A percentile compares a stretch with the other conserved stretches of the same genome.
Conservation (phyloP, 768 basidiomycete genomes). For the Hydnomerulius pinastri region DNA sequence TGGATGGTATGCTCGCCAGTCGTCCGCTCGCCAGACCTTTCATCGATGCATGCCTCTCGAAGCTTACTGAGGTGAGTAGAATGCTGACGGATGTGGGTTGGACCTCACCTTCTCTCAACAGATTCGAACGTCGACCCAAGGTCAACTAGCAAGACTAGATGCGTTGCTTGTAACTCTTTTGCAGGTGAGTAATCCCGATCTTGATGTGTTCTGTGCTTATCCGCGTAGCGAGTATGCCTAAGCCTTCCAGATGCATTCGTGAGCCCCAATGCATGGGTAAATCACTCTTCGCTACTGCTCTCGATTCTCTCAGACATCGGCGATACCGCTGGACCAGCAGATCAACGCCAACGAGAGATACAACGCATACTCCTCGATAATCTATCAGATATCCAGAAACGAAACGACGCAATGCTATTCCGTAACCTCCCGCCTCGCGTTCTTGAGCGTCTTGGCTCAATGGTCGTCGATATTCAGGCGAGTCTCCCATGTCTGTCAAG, state of each 20-base stretch:
- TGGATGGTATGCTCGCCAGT: constrained; percentile 64
- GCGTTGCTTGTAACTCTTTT: constrained; percentile 55
- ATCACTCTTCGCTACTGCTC: constrained; percentile 43
- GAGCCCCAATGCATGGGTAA: constrained; percentile 67
- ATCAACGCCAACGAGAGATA: constrained; percentile 42
- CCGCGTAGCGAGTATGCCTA: constrained; percentile 62
- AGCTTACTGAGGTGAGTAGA: constrained; percentile 59
- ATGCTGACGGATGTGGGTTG: not conserved
- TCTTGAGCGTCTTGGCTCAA: constrained; percentile 60
- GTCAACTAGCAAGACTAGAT: constrained; percentile 56
- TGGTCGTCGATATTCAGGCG: constrained; percentile 56
- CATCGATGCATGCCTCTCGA: constrained; percentile 67
- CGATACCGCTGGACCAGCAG: constrained; percentile 11
- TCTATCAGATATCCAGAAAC: constrained; percentile 66
- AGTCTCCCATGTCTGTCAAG: not conserved
- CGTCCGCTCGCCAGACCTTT: constrained; percentile 73
- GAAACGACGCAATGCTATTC: constrained; percentile 84
- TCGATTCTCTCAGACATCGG: constrained; percentile 46
- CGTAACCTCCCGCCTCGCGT: constrained; percentile 62
- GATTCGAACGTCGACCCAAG: constrained; percentile 59
- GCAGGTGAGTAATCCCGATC: constrained; percentile 47
- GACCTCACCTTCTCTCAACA: constrained; percentile 27
- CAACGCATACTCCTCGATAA: constrained; percentile 55
- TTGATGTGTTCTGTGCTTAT: constrained; percentile 1
- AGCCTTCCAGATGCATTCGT: constrained; percentile 74